These are phyloP conservation scores for Mycosphaerelloides madeirae DNA, from an alignment of 2,329 filamentous ascomycete genomes.

Conservation along the genomic window DNA sequence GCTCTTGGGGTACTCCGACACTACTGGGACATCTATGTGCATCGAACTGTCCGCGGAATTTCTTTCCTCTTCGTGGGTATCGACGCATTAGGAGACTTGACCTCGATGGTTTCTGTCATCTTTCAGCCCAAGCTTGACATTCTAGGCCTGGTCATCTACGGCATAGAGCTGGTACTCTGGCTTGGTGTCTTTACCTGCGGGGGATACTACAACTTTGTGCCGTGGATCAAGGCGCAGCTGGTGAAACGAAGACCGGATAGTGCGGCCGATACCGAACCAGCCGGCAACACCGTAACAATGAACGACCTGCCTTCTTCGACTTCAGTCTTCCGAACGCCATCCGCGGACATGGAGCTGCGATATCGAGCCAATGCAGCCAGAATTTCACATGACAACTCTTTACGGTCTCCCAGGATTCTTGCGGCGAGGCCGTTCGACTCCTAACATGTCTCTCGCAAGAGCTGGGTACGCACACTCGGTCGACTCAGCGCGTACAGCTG, in stretches of 20 bases:
- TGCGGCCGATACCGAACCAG: neutral
- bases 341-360: slow-evolving; percentile 34
- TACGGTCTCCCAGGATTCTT: neutral
- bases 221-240: slow-evolving; percentile 48
- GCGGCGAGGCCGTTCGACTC: no score
- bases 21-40: slow-evolving; percentile 64
- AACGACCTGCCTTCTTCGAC: slow-evolving; percentile 55
- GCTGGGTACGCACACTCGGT: no score
- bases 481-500: no score
- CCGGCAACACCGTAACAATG: slow-evolving; percentile 34
- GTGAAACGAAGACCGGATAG: slow-evolving; percentile 4
- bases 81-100: slow-evolving; percentile 64
- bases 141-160: slow-evolving; percentile 63
- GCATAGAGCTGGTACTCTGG: slow-evolving; percentile 62
- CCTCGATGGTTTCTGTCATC: slow-evolving; percentile 60
- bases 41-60: slow-evolving; percentile 64
- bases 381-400: neutral
- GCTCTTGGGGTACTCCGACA: slow-evolving; percentile 63
- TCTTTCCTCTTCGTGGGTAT: slow-evolving; percentile 68
- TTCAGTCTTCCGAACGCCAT: slow-evolving; percentile 59
- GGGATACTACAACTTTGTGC: slow-evolving; percentile 59
- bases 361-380: slow-evolving; percentile 7
- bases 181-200: slow-evolving; percentile 62
- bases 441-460: no score
- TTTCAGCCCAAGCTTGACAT: slow-evolving; percentile 57